Percentiles rank a stretch among this genome's conserved stretches.
Conservation (phyloP, 306 rosid species). For the Prunus mume region DNA sequence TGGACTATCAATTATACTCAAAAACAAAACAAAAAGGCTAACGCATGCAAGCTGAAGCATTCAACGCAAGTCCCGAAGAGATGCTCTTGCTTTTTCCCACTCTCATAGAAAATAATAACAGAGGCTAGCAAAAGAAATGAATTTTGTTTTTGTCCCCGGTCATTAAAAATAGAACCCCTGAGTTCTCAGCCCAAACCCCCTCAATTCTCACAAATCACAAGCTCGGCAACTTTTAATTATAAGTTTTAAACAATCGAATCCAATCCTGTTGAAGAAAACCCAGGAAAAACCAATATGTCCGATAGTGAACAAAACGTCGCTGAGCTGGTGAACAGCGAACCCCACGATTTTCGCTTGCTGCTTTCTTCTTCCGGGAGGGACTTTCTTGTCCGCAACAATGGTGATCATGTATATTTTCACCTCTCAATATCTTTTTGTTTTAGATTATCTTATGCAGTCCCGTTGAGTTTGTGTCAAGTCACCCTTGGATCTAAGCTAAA, state of each 20-base stretch:
- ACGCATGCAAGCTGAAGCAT: no score
- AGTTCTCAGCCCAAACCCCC: not conserved
- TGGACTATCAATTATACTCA: no score
- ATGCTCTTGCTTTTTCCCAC: not conserved
- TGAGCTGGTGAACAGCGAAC: not conserved
- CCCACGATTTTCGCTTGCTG: conserved; percentile 40
- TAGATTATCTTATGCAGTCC: no score
- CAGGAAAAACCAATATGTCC: not conserved
- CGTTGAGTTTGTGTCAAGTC: no score
- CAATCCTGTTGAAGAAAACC: not conserved
- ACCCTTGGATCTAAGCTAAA: no score
- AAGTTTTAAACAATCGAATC: no score
- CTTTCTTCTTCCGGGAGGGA: conserved; percentile 54
- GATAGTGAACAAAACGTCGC: not conserved
- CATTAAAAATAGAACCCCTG: not conserved
- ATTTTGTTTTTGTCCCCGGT: not conserved
- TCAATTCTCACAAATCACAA: not conserved
- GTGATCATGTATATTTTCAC: conserved; percentile 47
- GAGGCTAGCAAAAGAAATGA: no score
- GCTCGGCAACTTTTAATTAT: no score
- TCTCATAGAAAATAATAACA: not conserved
- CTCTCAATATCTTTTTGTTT: not conserved
- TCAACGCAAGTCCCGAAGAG: not conserved
- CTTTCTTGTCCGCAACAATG: conserved; percentile 55
- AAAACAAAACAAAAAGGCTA: no score